Conservation (phyloP, 2,329 filamentous ascomycete genomes). For the Cytospora schulzeri region DNA sequence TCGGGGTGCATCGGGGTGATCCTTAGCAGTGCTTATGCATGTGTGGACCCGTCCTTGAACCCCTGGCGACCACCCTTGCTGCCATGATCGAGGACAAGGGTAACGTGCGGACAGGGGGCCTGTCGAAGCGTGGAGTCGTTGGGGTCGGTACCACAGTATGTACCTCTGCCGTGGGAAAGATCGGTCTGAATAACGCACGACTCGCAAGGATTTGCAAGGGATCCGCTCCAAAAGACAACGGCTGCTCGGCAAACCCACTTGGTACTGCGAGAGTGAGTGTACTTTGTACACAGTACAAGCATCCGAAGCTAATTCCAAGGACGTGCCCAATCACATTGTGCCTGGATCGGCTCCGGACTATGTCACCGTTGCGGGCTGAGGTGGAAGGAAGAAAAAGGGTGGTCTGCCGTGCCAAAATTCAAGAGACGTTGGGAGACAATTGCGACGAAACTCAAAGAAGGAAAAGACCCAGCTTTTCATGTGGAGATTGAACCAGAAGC, state of each 20-base stretch:
- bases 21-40: slow-evolving; percentile 35
- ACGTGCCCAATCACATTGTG: not conserved
- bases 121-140: slow-evolving; percentile 16
- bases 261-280: not conserved
- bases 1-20: slow-evolving; percentile 42
- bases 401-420: not conserved
- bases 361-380: slow-evolving; percentile 1
- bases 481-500: slow-evolving; percentile 21
- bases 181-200: slow-evolving; percentile 19
- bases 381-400: not conserved
- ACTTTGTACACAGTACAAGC: slow-evolving; percentile 17
- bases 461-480: slow-evolving; percentile 18
- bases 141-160: slow-evolving; percentile 8
- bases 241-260: slow-evolving; percentile 22
- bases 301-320: slow-evolving; percentile 16
- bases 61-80: slow-evolving; percentile 24
- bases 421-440: slow-evolving; percentile 17
- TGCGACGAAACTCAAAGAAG: slow-evolving; percentile 21
- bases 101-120: slow-evolving; percentile 27
- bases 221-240: slow-evolving; percentile 21
- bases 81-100: slow-evolving; percentile 20
- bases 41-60: slow-evolving; percentile 26
- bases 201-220: slow-evolving; percentile 25
- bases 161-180: slow-evolving; percentile 10
- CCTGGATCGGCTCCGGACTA: not conserved